These are phyloP conservation scores for Paramecium sexaurelia DNA, from an alignment of 73 alveolate species.

Conservation along the genomic window DNA sequence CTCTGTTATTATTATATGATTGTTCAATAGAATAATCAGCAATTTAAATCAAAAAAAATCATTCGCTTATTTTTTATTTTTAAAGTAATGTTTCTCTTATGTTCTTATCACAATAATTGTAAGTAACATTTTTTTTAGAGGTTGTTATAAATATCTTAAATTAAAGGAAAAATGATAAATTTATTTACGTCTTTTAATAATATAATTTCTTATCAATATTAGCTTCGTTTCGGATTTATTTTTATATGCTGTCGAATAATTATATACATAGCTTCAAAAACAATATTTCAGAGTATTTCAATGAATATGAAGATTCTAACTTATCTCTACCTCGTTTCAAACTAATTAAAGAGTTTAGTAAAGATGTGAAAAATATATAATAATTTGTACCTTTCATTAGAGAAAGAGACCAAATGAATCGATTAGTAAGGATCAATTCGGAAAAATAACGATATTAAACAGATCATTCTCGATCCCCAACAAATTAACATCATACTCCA, in stretches of 20 bases:
- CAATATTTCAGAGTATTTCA: background rate
- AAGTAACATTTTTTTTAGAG: background rate
- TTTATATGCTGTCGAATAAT: background rate
- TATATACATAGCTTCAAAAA: conserved; percentile 1
- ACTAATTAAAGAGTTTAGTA: background rate
- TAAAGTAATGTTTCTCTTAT: too few relatives aligned
- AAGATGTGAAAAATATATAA: background rate
- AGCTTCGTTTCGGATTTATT: background rate
- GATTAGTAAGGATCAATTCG: background rate
- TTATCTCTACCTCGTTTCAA: background rate
- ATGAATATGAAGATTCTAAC: background rate
- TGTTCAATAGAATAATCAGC: too few relatives aligned
- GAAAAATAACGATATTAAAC: background rate
- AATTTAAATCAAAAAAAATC: too few relatives aligned
- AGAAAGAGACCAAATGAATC: conserved; percentile 5
- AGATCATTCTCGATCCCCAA: background rate
- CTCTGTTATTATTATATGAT: background rate
- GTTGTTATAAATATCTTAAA: background rate
- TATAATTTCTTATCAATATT: background rate
- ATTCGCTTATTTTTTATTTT: too few relatives aligned
- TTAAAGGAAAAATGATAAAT: background rate
- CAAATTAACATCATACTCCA: background rate
- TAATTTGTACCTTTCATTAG: background rate
- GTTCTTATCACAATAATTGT: background rate
- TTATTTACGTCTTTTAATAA: background rate